These are phyloP conservation scores for Macroventuria anomochaeta DNA, from an alignment of 2,329 filamentous ascomycete genomes.

Conservation along the genomic window DNA sequence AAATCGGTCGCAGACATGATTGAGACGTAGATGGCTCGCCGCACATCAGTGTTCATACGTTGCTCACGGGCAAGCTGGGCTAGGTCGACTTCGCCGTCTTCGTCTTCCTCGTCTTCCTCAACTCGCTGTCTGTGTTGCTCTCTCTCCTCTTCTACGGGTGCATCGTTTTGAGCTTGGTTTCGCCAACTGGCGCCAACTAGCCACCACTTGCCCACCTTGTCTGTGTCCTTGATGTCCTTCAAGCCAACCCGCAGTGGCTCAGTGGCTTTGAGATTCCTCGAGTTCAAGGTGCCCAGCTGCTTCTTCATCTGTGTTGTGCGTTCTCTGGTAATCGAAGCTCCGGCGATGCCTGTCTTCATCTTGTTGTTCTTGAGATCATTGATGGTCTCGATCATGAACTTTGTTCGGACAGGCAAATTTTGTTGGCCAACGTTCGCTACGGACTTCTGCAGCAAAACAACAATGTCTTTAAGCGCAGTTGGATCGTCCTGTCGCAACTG, in stretches of 20 bases:
- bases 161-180: slow-evolving; percentile 49
- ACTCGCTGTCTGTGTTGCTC: slow-evolving; percentile 26
- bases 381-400: slow-evolving; percentile 97
- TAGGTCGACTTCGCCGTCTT: slow-evolving; percentile 64
- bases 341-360: slow-evolving; percentile 74
- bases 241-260: slow-evolving; percentile 84
- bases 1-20: slow-evolving; percentile 85
- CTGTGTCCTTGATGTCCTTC: slow-evolving; percentile 79
- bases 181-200: slow-evolving; percentile 93
- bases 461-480: slow-evolving; percentile 85
- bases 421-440: slow-evolving; percentile 70
- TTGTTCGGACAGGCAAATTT: slow-evolving; percentile 83
- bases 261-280: slow-evolving; percentile 70
- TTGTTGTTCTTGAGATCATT: slow-evolving; percentile 94
- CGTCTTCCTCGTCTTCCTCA: slow-evolving; percentile 23
- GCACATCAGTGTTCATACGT: slow-evolving; percentile 84
- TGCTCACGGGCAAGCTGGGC: slow-evolving; percentile 77
- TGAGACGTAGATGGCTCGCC: slow-evolving; percentile 89
- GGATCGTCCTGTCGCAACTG: slow-evolving; percentile 89
- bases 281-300: slow-evolving; percentile 77
- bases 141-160: slow-evolving; percentile 46
- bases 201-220: slow-evolving; percentile 97
- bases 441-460: slow-evolving; percentile 76
- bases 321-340: slow-evolving; percentile 76
- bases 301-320: slow-evolving; percentile 91